Evolutionary conservation across 2,329 filamentous ascomycete species (phyloP).

Genomic region (Camillea tinctor): DNA sequence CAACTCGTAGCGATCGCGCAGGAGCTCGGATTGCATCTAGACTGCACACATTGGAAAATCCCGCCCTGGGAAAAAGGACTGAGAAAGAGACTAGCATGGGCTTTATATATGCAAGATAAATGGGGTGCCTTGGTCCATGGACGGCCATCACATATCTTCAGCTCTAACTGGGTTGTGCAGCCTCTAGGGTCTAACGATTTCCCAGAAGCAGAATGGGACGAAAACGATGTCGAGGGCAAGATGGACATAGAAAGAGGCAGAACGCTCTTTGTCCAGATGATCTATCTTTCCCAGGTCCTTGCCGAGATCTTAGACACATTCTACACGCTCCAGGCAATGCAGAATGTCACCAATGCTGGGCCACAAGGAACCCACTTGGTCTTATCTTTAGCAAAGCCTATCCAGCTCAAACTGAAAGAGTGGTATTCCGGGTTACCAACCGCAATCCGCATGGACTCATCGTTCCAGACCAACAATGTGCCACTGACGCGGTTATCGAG

Average conservation of each 20-base stretch:
- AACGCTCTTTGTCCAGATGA: constrained; percentile 72
- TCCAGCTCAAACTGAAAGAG: constrained; percentile 78
- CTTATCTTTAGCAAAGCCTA: constrained; percentile 73
- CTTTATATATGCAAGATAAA: constrained; percentile 90
- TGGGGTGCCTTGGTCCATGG: constrained; percentile 75
- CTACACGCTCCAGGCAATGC: constrained; percentile 76
- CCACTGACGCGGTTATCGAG: constrained; percentile 52
- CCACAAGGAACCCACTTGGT: constrained; percentile 70
- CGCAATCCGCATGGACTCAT: constrained; percentile 64
- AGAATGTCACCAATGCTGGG: constrained; percentile 64
- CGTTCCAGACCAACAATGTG: constrained; percentile 41
- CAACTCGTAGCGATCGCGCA: constrained; percentile 85
- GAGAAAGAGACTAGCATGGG: constrained; percentile 85
- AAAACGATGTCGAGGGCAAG: constrained; percentile 60
- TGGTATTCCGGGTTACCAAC: constrained; percentile 73
- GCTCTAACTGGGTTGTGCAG: constrained; percentile 65
- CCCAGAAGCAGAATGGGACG: constrained; percentile 64
- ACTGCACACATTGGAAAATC: constrained; percentile 85
- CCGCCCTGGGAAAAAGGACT: constrained; percentile 83
- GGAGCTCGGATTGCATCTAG: constrained; percentile 84
- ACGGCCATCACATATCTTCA: constrained; percentile 63
- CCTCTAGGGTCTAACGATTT: constrained; percentile 57
- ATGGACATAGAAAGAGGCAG: constrained; percentile 66
- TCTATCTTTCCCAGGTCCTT: constrained; percentile 71
- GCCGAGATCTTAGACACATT: constrained; percentile 81